Percentiles rank a stretch among this genome's conserved stretches.
phyloP scores from a whole-genome alignment of 495 filamentous ascomycete species.

The Aspergillus leporis region DNA sequence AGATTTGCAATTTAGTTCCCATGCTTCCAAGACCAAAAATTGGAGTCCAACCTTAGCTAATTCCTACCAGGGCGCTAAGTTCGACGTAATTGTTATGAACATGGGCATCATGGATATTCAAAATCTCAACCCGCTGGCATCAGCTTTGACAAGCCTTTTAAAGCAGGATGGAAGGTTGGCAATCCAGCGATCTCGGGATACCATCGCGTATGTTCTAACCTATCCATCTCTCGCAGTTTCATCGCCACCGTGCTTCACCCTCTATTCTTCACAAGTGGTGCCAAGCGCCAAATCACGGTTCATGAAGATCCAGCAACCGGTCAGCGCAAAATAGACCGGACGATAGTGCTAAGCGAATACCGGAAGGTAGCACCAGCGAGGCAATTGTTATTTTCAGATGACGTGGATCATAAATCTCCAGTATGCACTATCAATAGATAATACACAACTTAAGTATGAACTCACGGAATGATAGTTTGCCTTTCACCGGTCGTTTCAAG shows the following conservation, averaged over 20 bases:
- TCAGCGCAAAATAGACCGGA: constrained; percentile 7
- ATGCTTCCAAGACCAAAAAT: too few relatives aligned
- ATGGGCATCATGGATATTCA: constrained; percentile 20
- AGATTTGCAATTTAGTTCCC: not conserved
- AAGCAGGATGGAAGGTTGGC: constrained; percentile 12
- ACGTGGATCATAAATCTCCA: not conserved
- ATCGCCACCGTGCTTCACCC: constrained; percentile 19
- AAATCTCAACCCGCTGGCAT: constrained; percentile 13
- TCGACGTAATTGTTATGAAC: constrained; percentile 18
- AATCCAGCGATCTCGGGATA: too few relatives aligned
- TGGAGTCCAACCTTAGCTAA: not conserved
- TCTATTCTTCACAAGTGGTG: constrained; percentile 18
- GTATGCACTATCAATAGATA: too few relatives aligned
- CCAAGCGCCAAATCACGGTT: constrained; percentile 11
- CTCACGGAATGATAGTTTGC: not conserved
- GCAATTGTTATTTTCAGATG: constrained; percentile 6
- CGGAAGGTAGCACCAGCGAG: constrained; percentile 5
- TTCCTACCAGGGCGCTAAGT: not conserved
- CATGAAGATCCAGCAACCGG: constrained; percentile 15
- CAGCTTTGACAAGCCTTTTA: constrained; percentile 2
- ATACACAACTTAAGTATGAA: not conserved
- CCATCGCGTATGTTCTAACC: not conserved
- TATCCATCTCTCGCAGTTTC: not conserved
- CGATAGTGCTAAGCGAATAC: constrained; percentile 11
- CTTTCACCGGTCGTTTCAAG: constrained; percentile 6